phyloP scores from a whole-genome alignment of 2,329 filamentous ascomycete genomes.

The Aspergillus unguis region DNA sequence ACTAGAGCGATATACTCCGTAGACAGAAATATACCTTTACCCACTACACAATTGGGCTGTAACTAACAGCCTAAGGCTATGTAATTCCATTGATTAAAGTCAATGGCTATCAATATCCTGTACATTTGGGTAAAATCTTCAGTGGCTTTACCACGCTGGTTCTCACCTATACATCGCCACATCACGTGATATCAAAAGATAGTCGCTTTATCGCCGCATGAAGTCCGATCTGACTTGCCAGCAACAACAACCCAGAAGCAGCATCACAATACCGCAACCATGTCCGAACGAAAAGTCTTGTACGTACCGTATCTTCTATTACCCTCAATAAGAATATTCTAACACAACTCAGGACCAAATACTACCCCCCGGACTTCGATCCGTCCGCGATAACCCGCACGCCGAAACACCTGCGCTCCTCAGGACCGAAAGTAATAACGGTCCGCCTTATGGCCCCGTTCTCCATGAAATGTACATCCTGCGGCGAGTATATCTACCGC shows the following conservation, averaged over 20 bases:
- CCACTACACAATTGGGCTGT: too few relatives aligned
- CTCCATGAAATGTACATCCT: constrained; percentile 66
- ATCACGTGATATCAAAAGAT: constrained; percentile 1
- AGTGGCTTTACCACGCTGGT: neutral
- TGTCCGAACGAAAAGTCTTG: constrained; percentile 63
- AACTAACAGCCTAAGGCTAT: too few relatives aligned
- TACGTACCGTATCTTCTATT: neutral
- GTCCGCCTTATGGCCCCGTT: constrained; percentile 91
- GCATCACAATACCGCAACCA: constrained; percentile 41
- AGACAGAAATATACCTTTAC: too few relatives aligned
- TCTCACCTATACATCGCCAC: neutral
- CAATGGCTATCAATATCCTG: too few relatives aligned
- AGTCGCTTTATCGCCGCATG: neutral
- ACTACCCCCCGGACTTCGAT: constrained; percentile 79
- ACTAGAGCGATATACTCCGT: too few relatives aligned
- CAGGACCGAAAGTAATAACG: constrained; percentile 76
- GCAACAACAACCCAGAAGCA: neutral
- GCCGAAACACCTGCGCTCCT: constrained; percentile 54
- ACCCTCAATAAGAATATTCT: neutral
- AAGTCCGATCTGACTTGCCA: neutral
- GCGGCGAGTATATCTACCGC: constrained; percentile 80
- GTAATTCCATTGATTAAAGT: too few relatives aligned
- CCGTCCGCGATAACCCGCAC: constrained; percentile 72
- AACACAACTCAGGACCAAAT: constrained; percentile 28
- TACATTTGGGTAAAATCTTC: too few relatives aligned